Evolutionary conservation across 805 yeast species (phyloP).

Genomic region (Candida insectorum): DNA sequence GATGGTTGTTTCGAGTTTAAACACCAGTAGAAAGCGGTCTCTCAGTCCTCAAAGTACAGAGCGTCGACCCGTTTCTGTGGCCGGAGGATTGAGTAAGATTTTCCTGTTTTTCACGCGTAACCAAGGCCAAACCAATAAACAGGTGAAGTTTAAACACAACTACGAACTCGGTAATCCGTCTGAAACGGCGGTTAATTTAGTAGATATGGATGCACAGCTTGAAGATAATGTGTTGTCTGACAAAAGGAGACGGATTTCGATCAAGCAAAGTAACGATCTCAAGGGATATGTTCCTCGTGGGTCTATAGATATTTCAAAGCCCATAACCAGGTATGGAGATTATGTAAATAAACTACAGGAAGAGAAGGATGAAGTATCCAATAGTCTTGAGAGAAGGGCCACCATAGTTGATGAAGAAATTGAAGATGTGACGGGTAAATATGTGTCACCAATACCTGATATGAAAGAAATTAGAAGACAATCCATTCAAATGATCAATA

Average conservation of each 20-base stretch:
- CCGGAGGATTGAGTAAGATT: constrained; percentile 7
- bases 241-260: constrained; percentile 26
- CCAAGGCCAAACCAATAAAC: constrained; percentile 3
- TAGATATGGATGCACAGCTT: too few relatives aligned
- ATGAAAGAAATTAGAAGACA: constrained; percentile 9
- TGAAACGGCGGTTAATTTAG: too few relatives aligned
- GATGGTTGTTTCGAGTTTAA: too few relatives aligned
- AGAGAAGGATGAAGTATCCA: constrained; percentile 18
- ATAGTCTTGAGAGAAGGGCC: constrained; percentile 23
- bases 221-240: constrained; percentile 19
- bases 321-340: constrained; percentile 10
- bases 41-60: constrained; percentile 16
- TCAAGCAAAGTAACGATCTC: constrained; percentile 12
- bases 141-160: constrained; percentile 2
- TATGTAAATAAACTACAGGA: constrained; percentile 8
- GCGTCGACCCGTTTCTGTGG: not conserved
- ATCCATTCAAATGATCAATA: constrained; percentile 8
- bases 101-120: constrained; percentile 11
- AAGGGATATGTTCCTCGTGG: constrained; percentile 23
- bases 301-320: constrained; percentile 10
- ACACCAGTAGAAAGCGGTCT: constrained; percentile 13
- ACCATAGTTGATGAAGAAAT: constrained; percentile 4
- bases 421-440: constrained; percentile 3
- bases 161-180: constrained; percentile 1
- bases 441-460: constrained; percentile 15